Evolutionary conservation across 768 basidiomycete genomes (phyloP).

Genomic region (Termitomyces sp.): DNA sequence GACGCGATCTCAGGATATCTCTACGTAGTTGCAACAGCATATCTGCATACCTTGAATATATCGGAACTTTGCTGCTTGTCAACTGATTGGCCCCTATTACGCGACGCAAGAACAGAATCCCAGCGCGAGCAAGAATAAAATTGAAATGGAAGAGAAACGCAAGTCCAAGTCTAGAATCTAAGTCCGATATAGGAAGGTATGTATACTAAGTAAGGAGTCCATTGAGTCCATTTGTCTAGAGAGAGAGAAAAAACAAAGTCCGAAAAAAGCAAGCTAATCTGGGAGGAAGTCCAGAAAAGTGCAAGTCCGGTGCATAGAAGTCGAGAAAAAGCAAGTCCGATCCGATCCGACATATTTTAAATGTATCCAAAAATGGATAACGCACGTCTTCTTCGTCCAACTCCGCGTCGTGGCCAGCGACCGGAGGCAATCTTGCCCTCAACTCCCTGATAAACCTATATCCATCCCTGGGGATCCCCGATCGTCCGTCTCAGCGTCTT

Average conservation of each 20-base stretch:
- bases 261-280: not conserved
- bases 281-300: not conserved
- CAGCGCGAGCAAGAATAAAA: not conserved
- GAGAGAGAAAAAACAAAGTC: not conserved
- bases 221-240: not conserved
- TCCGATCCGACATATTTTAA: too few species aligned
- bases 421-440: constrained; percentile 7
- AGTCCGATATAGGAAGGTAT: not conserved
- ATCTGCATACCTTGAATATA: not conserved
- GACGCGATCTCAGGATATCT: constrained; percentile 28
- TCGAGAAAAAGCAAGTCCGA: too few species aligned
- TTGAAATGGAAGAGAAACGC: not conserved
- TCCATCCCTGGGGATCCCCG: constrained; percentile 4
- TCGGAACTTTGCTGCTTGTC: not conserved
- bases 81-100: not conserved
- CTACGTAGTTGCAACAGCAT: not conserved
- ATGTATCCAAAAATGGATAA: not conserved
- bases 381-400: constrained; percentile 1
- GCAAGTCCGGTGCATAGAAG: not conserved
- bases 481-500: not conserved
- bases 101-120: not conserved
- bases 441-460: not conserved
- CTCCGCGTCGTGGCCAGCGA: constrained; percentile 8
- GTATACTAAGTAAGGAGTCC: not conserved
- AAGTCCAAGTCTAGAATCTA: not conserved